A percentile compares a stretch with the other conserved stretches of the same genome.
Evolutionary conservation across 2,329 filamentous ascomycete species (phyloP).

Genomic region (Beauveria australis): DNA sequence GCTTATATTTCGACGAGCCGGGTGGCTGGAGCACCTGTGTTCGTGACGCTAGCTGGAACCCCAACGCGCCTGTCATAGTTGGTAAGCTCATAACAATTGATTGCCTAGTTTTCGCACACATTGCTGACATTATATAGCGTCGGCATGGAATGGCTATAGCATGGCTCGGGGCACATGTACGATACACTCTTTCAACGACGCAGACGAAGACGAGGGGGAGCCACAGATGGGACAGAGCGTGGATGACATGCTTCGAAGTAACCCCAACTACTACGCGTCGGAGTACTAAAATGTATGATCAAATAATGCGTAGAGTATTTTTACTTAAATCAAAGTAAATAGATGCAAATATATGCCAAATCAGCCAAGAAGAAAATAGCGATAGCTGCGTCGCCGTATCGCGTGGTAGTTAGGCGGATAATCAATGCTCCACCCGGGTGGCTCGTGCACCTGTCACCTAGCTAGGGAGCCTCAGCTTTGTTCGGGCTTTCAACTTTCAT

Average conservation of each 20-base stretch:
- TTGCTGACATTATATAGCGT: constrained; percentile 44
- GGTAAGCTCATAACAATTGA: constrained; percentile 32
- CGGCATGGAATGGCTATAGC: constrained; percentile 72
- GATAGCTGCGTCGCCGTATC: no score
- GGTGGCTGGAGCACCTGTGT: constrained; percentile 68
- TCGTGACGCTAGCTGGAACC: constrained; percentile 86
- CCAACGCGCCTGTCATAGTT: constrained; percentile 69
- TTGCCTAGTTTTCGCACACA: neutral
- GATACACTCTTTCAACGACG: constrained; percentile 70
- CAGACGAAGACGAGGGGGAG: constrained; percentile 54
- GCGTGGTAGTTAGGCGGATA: neutral
- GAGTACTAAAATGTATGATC: constrained; percentile 5
- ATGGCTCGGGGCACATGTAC: constrained; percentile 68
- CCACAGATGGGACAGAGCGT: constrained; percentile 48
- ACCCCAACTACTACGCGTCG: constrained; percentile 19
- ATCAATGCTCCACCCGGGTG: constrained; percentile 11
- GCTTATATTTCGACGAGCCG: constrained; percentile 49
- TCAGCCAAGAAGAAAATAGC: neutral
- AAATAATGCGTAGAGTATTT: neutral
- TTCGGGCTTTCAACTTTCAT: constrained; percentile 4
- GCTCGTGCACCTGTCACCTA: constrained; percentile 3
- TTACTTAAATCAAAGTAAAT: neutral
- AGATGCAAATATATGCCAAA: neutral
- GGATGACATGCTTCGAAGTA: constrained; percentile 47
- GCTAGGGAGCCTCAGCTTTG: neutral